Evolutionary conservation across 1,284 basidiomycete species (phyloP), one percentile per base, ranked within the genome.

Genomic region (Rhodotorula sp.): DNA sequence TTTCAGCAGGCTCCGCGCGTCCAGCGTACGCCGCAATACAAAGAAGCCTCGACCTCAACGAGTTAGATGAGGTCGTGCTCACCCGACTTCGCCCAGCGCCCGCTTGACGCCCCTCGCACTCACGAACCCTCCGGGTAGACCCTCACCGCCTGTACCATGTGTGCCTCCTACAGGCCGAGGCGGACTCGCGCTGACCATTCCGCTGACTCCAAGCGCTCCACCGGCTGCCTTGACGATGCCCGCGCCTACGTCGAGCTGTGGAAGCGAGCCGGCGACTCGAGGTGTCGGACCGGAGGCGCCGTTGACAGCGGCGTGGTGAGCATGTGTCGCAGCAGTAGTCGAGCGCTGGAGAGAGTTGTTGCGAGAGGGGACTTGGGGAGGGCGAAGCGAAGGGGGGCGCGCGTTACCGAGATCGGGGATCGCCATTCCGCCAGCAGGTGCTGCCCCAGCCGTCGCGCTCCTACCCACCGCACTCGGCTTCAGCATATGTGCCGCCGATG

Each of bases 31-130:
- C n/a, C n/a, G n/a, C n/a, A n/a, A n/a, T n/a, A n/a, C n/a, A n/a
- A n/a, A n/a, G n/a, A n/a, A n/a, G n/a, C n/a, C n/a, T n/a, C n/a
- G n/a, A n/a, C n/a, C n/a, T n/a, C n/a, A n/a, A n/a, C n/a, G n/a
- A n/a, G n/a, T n/a, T n/a, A n/a, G 39, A 44, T 15, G 39, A 44
- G 13, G 39, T 17, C 13, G 39, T 17, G 39, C 66, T 19, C 61
- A 62, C 60, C 48, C 61, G 0, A 48, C 64, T 2, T 32, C 44
- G 9, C 55, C 68, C 13, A 48, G 15, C 3, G 27, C 55, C 63
- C 78, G 55, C 67, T 80, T 80, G 34, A 80, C 62, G 2, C 79
- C 78, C 49, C 78, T 75, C 19, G 79, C 78, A 66, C 79, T 80
- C 15, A 71, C 49, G 39, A 80, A 79, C 17, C 72, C 76, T 2